phyloP scores from a whole-genome alignment of 495 filamentous ascomycete species.

The Xylaria grammica region DNA sequence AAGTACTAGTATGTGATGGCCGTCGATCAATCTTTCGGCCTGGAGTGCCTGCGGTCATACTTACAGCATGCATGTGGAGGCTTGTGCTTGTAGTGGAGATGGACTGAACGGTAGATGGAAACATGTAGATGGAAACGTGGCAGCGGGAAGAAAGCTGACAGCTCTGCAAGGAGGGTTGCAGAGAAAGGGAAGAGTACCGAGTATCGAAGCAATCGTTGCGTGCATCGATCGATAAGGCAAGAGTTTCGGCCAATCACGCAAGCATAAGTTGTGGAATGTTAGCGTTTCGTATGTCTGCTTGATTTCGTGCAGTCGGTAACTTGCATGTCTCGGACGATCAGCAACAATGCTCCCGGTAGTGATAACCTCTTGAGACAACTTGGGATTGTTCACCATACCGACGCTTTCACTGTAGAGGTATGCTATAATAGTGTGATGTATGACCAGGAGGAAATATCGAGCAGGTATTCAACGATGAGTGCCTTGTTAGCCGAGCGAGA shows the following conservation, averaged over 20 bases:
- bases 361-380: neutral
- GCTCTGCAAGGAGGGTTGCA: slow-evolving; percentile 18
- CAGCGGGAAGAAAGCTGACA: slow-evolving; percentile 17
- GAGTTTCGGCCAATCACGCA: slow-evolving; percentile 2
- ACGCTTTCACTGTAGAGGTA: too few relatives aligned
- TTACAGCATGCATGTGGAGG: slow-evolving; percentile 5
- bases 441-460: too few relatives aligned
- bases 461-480: neutral
- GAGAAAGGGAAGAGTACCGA: neutral
- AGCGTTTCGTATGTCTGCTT: slow-evolving; percentile 13
- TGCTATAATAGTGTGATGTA: neutral
- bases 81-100: slow-evolving; percentile 7
- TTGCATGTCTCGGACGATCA: slow-evolving; percentile 11
- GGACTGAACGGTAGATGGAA: neutral
- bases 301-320: slow-evolving; percentile 16
- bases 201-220: slow-evolving; percentile 17
- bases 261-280: slow-evolving; percentile 1
- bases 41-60: neutral
- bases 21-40: neutral
- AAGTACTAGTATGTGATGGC: neutral
- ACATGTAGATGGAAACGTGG: slow-evolving; percentile 11
- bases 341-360: slow-evolving; percentile 3
- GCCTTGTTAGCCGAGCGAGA: neutral
- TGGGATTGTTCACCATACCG: slow-evolving; percentile 2
- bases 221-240: slow-evolving; percentile 13